Evolutionary conservation across 345 rosid species (phyloP).

Genomic region (Ricinus communis): DNA sequence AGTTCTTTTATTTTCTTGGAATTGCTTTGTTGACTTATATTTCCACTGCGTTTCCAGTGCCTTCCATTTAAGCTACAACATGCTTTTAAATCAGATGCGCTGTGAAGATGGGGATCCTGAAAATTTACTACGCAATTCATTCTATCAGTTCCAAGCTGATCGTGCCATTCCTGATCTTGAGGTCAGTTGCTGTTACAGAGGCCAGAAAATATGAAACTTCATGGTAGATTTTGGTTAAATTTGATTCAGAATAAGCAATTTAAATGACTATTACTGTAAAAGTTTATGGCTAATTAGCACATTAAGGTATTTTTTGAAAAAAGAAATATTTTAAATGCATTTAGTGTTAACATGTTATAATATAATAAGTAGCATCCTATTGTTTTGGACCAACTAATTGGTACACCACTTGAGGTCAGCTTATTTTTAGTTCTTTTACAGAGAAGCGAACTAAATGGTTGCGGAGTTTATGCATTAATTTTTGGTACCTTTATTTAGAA

Average conservation of each 20-base stretch:
- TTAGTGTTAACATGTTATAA: not conserved
- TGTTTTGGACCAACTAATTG: not conserved
- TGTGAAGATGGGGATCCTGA: slow-evolving; percentile 97
- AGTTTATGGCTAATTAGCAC: not conserved
- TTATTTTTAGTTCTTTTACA: slow-evolving; percentile 1
- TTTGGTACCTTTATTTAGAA: not conserved
- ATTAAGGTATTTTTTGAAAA: not conserved
- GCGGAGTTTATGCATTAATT: not conserved
- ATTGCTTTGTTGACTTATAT: slow-evolving; percentile 19
- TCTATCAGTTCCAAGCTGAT: slow-evolving; percentile 98
- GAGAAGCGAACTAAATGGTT: not conserved
- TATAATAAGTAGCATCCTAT: not conserved
- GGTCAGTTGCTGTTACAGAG: slow-evolving; percentile 47
- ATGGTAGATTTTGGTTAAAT: slow-evolving; percentile 5
- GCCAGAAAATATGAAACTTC: not conserved
- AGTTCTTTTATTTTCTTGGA: not conserved
- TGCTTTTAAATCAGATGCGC: slow-evolving; percentile 94
- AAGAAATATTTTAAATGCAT: too few species aligned
- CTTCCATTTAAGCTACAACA: slow-evolving; percentile 96
- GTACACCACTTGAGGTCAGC: not conserved
- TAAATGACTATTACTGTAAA: not conserved
- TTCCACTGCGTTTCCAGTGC: slow-evolving; percentile 57
- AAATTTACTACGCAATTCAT: slow-evolving; percentile 90
- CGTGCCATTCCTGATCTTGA: slow-evolving; percentile 86
- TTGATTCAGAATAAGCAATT: not conserved